phyloP scores from a whole-genome alignment of 164 flowering plant species.

The Cinnamomum chago region DNA sequence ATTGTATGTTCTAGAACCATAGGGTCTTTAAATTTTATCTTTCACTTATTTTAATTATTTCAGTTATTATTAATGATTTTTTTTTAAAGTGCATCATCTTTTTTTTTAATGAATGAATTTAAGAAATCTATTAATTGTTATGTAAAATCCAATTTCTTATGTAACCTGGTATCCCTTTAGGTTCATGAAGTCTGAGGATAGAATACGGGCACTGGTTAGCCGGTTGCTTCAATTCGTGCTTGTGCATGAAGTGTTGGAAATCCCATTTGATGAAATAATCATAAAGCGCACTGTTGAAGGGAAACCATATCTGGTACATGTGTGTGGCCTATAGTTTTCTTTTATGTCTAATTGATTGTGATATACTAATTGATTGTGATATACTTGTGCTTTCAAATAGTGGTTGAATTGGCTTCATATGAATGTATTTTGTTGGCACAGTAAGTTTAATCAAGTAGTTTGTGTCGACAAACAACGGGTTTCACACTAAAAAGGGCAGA shows the following conservation, averaged over 20 bases:
- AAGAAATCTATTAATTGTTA: too few relatives aligned
- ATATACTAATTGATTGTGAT: not conserved
- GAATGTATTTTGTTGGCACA: not conserved
- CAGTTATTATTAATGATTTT: too few relatives aligned
- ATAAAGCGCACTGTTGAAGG: constrained; percentile 73
- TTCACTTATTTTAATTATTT: too few relatives aligned
- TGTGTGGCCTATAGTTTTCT: not conserved
- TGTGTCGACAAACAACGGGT: too few relatives aligned
- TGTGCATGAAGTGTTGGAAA: constrained; percentile 55
- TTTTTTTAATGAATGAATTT: too few relatives aligned
- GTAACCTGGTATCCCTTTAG: constrained; percentile 25
- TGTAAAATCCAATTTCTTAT: too few relatives aligned
- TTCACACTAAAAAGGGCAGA: not conserved
- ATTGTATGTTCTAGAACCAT: too few relatives aligned
- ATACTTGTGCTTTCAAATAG: not conserved
- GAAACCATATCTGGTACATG: constrained; percentile 71
- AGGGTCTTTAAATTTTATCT: too few relatives aligned
- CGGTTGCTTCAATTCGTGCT: constrained; percentile 76
- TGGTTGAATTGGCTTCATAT: not conserved
- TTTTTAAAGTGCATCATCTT: too few relatives aligned
- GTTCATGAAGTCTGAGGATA: constrained; percentile 62
- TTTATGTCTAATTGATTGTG: not conserved
- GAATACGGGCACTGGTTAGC: constrained; percentile 74
- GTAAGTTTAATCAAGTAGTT: not conserved
- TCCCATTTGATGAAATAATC: constrained; percentile 49